Base-by-base conservation (phyloP, 176 grass and related monocot genomes). In the Puya raimondii region DNA sequence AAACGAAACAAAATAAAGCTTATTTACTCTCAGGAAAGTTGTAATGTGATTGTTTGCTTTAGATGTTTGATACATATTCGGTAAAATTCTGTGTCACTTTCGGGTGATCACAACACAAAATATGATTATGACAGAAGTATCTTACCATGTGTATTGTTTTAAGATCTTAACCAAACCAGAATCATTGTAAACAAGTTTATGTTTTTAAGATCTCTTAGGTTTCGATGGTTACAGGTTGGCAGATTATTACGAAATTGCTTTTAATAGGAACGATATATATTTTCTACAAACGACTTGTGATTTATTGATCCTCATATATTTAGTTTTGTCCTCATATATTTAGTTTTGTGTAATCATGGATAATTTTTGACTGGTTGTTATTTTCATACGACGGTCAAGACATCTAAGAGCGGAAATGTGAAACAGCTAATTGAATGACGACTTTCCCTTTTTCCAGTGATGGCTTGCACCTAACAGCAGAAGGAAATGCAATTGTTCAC, bases 401-500 rank as follows among this genome's bases (percentile, higher is more conserved):
- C 4, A 42, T 7, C 0, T 42, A 42, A 61, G 11, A 73, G 22
- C 49, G 58, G 27, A n/a, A 78, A 47, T 15, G 4, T 58, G 26
- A 63, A 16, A 70, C 21, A 3, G 15, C 5, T 4, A 11, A 53
- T 12, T 2, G 29, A 74, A 57, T 23, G 10, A 25, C 20, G 13
- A 23, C 68, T 72, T 10, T 78, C 73, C 69, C 17, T 18, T 23
- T 53, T 88, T 63, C 0, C 73, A 96, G 92, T 49, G 92, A 96
- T n/a, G 92, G 88, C 17, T 74, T 91, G 49, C 85, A 96, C 61
- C 77, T 96, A 61, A 96, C 88, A 59, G 68, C 63, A 50, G 83
- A 89, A 84, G 88, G 92, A 70, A 91, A 96, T 47, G 63, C 67
- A 26, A 63, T 96, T 73, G 85, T 96, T 23, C 75, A 89, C 76